Conservation (phyloP, 768 basidiomycete species). For the Kwoniella sp. region DNA sequence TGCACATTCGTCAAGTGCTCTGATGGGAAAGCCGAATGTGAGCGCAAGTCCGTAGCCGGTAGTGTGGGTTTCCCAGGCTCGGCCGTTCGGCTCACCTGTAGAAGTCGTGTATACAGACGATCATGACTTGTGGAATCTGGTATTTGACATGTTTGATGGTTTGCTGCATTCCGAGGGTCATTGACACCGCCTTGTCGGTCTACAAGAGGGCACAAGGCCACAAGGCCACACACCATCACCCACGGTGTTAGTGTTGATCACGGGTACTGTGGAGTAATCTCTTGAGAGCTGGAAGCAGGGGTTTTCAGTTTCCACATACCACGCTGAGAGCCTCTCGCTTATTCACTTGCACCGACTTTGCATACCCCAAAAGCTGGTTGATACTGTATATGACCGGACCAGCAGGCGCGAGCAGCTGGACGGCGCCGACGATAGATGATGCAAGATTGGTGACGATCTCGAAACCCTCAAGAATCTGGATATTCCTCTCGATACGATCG, state of each 20-base stretch:
- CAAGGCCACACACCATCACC: not conserved
- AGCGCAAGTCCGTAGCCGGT: too few relatives aligned
- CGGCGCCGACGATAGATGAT: not conserved
- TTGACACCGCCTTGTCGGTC: constrained; percentile 1
- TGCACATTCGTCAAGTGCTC: constrained; percentile 1
- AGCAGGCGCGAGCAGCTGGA: constrained; percentile 1
- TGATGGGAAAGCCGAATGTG: not conserved
- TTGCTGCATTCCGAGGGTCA: not conserved
- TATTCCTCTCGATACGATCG: not conserved
- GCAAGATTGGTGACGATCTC: not conserved
- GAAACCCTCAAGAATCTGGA: not conserved
- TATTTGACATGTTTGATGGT: not conserved
- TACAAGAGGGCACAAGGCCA: too few relatives aligned
- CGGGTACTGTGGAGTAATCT: too few relatives aligned
- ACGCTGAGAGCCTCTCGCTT: constrained; percentile 1
- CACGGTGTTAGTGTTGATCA: not conserved
- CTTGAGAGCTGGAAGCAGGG: too few relatives aligned
- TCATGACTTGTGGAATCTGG: not conserved
- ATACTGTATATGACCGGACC: not conserved
- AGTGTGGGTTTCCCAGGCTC: too few relatives aligned
- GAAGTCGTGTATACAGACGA: not conserved
- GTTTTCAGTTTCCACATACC: constrained; percentile 1
- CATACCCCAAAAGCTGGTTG: not conserved
- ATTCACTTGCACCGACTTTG: not conserved
- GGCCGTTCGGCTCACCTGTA: not conserved